Evolutionary conservation across 2,329 filamentous ascomycete genomes (phyloP), one percentile per base, ranked within the genome.

Genomic region (Botrytis paeoniae): DNA sequence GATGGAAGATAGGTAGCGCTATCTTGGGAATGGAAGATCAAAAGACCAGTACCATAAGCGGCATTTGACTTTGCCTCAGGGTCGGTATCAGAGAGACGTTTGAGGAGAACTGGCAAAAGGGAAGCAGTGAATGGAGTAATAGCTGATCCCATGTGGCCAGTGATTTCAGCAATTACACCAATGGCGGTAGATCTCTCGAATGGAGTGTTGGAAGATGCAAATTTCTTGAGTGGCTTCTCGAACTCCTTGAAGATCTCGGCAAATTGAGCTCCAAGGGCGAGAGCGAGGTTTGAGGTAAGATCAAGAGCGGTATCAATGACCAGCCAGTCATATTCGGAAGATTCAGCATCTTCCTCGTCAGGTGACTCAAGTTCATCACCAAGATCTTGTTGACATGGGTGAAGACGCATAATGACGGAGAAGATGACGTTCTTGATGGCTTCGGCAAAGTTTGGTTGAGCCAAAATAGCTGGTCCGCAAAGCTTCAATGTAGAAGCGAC

Each of bases 301-400:
- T 98, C 96, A 72, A 98, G 89, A 51, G 94, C 95, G 16, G 94
- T 97, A 84, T 99, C 96, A 71, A 98, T 92, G 69, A 97, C 92
- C 29, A 98, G 89, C 96, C 96, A 98, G 85, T 98, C 96, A 80
- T 97, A 97, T 84, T 99, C 96, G 3, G 95, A 97, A 43, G 92
- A 81, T 94, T 95, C 71, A 85, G 85, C 89, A 16, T 80, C 78
- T 72, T 92, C 89, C n/a, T 91, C 90, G 72, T 89, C 87, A 75
- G 92, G 89, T 75, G 92, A 89, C 78, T 95, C 94, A 72, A 93
- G 92, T 75, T 93, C 91, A 74, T 93, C 92, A 63, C 92, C 93
- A 35, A 97, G 89, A 80, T 98, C 95, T 80, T 95, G 89, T 84
- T 99, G 96, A 85, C 94, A 98, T 73, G 93, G 91, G 84, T 99